Evolutionary conservation across 1,284 basidiomycete species (phyloP), one percentile per base, ranked within the genome.

Genomic region (Ustilago curta): DNA sequence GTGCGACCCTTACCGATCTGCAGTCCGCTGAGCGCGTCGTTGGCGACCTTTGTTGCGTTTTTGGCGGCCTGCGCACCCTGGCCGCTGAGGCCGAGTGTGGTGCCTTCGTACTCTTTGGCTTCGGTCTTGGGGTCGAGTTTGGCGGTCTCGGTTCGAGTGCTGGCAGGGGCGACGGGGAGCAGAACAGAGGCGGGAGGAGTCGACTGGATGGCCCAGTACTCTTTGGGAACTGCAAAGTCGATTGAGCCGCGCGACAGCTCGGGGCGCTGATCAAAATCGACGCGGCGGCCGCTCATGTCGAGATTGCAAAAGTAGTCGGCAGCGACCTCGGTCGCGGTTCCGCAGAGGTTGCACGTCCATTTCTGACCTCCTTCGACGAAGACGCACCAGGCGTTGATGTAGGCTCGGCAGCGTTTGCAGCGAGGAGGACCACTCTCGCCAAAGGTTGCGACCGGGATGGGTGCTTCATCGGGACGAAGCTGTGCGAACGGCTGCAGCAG

Each of bases 291-390:
- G 78, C 91, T 92, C 44, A 90, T 89, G 77, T 95, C 93, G 39
- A 98, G 87, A 79, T 92, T 91, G 79, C 90, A 92, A 83, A 94
- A 97, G 86, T 97, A 97, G 62, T 92, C 91, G 40, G 76, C 64
- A 9, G 77, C 68, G 9, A 83, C 94, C 87, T 91, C 88, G 21
- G 93, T 95, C 75, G 92, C 89, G 67, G 90, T 89, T 8, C 88
- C 87, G 86, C 97, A 99, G 5, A 99, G 85, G 87, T 98, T 99
- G 86, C 97, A 99, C 76, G 89, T 90, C 93, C 95, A 99, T 76
- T 88, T 90, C 69, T 90, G 89, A 3, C 97, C 97, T 9, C 93
- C 93, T 39, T 93, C 89, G 18, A 90, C 88, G 89, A 93, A 99
- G 32, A 88, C 88, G 83, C 92, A 94, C 95, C 95, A 99, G 0